Conservation (phyloP, 371 early-diverging fungal genomes). For the Nematocida minor region DNA sequence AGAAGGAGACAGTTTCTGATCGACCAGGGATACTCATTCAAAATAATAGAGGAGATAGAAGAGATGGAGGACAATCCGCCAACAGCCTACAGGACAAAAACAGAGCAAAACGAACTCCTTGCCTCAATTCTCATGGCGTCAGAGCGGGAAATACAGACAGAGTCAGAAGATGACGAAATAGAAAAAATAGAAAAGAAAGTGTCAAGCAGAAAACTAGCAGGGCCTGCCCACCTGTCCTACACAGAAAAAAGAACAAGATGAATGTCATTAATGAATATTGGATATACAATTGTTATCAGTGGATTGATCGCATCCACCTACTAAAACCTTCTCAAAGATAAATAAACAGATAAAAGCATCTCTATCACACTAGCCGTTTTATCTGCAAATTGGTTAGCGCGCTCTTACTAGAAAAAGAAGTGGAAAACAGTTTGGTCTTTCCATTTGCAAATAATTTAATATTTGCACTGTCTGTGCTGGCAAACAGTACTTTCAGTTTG, state of each 20-base stretch:
- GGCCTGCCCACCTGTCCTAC: conserved; percentile 9
- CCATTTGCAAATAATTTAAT: too few relatives aligned
- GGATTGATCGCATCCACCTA: too few relatives aligned
- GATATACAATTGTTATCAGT: too few relatives aligned
- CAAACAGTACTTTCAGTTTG: too few relatives aligned
- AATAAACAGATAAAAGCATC: too few relatives aligned
- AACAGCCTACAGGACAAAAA: conserved; percentile 71
- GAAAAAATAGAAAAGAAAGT: conserved; percentile 40
- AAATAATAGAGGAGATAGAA: conserved; percentile 74
- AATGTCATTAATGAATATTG: neutral
- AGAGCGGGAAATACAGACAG: conserved; percentile 67
- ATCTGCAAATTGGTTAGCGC: too few relatives aligned
- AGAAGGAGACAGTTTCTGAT: conserved; percentile 95
- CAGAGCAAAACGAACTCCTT: conserved; percentile 78
- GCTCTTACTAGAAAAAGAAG: too few relatives aligned
- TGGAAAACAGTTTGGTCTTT: too few relatives aligned
- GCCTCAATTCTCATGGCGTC: conserved; percentile 75
- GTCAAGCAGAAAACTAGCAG: conserved; percentile 24
- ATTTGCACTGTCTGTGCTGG: too few relatives aligned
- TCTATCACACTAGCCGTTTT: too few relatives aligned
- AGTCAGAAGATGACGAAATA: conserved; percentile 48
- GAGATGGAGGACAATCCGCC: conserved; percentile 71
- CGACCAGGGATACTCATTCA: conserved; percentile 98
- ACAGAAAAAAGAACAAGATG: neutral
- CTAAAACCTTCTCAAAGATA: too few relatives aligned